These are phyloP conservation scores for Metschnikowia noctiluminum DNA, from an alignment of 805 yeast species.

Conservation along the genomic window DNA sequence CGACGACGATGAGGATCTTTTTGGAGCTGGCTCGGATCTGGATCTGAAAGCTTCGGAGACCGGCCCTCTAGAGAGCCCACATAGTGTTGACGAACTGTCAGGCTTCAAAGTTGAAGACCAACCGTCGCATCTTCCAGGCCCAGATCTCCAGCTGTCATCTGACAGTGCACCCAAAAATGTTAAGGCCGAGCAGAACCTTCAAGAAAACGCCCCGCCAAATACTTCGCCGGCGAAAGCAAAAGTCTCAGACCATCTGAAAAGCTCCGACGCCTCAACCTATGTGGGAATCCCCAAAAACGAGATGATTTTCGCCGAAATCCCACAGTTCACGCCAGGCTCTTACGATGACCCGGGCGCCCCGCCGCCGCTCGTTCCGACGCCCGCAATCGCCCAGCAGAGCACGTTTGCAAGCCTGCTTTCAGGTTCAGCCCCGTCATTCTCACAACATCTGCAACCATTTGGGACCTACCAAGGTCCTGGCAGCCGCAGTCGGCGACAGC, in stretches of 20 bases:
- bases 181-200: too few species aligned
- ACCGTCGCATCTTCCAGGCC: too few species aligned
- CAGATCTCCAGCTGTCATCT: too few species aligned
- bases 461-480: not conserved
- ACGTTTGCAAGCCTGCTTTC: constrained; percentile 2
- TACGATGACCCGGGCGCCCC: constrained; percentile 87
- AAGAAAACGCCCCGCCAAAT: too few species aligned
- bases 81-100: too few species aligned
- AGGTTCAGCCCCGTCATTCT: not conserved
- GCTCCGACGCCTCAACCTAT: constrained; percentile 12
- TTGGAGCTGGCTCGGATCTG: constrained; percentile 17
- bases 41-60: constrained; percentile 2
- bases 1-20: constrained; percentile 16
- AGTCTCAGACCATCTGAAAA: not conserved
- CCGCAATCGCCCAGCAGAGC: constrained; percentile 33
- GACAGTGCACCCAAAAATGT: too few species aligned
- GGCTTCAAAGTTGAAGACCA: too few species aligned
- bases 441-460: not conserved
- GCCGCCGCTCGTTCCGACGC: constrained; percentile 54
- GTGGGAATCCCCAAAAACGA: constrained; percentile 58
- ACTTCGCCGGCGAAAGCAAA: not conserved
- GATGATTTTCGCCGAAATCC: constrained; percentile 40
- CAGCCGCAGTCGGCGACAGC: constrained; percentile 1
- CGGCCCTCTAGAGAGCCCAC: not conserved
- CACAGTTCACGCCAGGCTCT: constrained; percentile 10